Percentiles rank a stretch among this genome's conserved stretches.
phyloP scores from a whole-genome alignment of 2,329 filamentous ascomycete genomes.

The Trichoderma sp. region DNA sequence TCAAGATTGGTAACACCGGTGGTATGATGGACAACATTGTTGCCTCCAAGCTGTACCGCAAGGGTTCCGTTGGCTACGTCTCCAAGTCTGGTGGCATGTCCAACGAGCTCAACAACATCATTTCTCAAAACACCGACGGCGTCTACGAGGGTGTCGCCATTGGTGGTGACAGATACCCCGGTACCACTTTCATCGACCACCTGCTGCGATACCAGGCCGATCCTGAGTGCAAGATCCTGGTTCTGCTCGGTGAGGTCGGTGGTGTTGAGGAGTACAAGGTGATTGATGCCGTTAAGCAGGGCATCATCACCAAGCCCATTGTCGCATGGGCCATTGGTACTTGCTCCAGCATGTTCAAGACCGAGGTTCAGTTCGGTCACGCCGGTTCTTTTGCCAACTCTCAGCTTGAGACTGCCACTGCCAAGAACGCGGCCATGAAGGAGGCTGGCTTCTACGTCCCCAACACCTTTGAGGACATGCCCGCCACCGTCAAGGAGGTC shows the following conservation, averaged over 20 bases:
- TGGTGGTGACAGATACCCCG: constrained; percentile 97
- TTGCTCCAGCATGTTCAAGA: constrained; percentile 99
- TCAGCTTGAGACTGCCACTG: constrained; percentile 92
- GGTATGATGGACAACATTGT: constrained; percentile 99
- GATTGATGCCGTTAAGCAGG: constrained; percentile 94
- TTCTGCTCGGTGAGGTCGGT: constrained; percentile 96
- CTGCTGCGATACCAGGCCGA: constrained; percentile 94
- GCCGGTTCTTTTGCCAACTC: constrained; percentile 99
- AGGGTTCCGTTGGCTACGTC: constrained; percentile 97
- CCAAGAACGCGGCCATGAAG: constrained; percentile 96
- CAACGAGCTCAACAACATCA: constrained; percentile 99
- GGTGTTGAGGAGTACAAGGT: constrained; percentile 99
- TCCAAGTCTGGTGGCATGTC: constrained; percentile 99
- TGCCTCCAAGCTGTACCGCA: constrained; percentile 98
- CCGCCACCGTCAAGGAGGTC: constrained; percentile 71
- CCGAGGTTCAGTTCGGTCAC: constrained; percentile 98
- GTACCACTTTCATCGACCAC: constrained; percentile 99
- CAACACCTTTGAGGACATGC: constrained; percentile 95
- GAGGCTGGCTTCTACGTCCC: constrained; percentile 94
- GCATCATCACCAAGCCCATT: constrained; percentile 95
- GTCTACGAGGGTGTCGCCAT: constrained; percentile 99
- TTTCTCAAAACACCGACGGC: constrained; percentile 93
- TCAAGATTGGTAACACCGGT: constrained; percentile 99
- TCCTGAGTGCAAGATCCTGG: constrained; percentile 94
- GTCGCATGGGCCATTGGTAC: constrained; percentile 99